Evolutionary conservation across 1,284 basidiomycete genomes (phyloP).

Genomic region (Apiotrichum akiyoshidainum): DNA sequence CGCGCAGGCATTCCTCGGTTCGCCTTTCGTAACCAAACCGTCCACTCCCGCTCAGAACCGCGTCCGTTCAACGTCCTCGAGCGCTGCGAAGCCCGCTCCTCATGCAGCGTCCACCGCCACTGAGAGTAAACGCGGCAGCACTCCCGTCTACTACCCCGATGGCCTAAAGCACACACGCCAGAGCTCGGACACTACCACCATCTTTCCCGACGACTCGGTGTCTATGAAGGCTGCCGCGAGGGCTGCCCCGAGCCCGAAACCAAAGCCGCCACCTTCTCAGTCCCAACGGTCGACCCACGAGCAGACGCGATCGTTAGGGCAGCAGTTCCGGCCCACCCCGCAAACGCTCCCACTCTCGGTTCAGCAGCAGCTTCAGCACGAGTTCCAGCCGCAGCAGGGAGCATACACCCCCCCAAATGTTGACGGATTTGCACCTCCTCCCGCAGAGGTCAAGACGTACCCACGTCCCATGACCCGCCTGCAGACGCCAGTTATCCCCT

Average conservation of each 20-base stretch:
- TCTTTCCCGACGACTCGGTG: slow-evolving; percentile 6
- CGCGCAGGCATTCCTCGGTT: neutral
- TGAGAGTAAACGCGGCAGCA: no score
- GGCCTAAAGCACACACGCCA: neutral
- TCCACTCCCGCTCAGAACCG: neutral
- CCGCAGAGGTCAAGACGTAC: slow-evolving; percentile 1
- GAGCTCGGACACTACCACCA: neutral
- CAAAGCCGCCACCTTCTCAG: neutral
- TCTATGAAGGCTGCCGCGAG: neutral
- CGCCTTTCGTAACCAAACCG: neutral
- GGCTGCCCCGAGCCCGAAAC: no score
- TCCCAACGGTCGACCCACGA: neutral
- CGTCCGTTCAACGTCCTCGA: no score
- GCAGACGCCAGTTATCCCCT: neutral
- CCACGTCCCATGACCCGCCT: slow-evolving; percentile 4
- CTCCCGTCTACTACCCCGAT: neutral
- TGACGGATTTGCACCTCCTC: neutral
- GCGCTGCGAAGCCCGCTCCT: no score
- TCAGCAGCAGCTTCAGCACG: neutral
- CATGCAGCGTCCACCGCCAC: no score
- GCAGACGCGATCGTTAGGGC: no score
- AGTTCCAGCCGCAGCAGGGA: neutral
- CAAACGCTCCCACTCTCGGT: neutral
- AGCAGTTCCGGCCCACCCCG: no score
- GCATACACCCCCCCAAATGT: neutral